These are phyloP conservation scores for Omphalea diandra DNA, from an alignment of 441 rosid genomes.

Conservation along the genomic window DNA sequence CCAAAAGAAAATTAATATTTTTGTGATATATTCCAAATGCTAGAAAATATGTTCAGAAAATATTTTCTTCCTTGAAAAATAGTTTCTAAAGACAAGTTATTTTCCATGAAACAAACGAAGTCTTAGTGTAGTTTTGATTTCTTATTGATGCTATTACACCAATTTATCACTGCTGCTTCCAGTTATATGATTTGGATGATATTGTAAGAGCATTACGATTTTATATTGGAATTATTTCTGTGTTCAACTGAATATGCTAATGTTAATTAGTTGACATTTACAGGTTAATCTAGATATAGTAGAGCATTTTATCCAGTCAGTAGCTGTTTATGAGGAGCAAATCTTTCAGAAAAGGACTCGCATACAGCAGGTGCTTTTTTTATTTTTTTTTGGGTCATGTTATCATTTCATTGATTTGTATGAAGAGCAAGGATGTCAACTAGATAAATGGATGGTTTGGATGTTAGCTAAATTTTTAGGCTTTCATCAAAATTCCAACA, in stretches of 20 bases:
- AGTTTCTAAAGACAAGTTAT: too few relatives aligned
- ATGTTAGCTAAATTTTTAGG: not conserved
- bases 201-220: not conserved
- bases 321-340: constrained; percentile 82
- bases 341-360: constrained; percentile 95
- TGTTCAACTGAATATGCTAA: not conserved
- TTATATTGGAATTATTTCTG: not conserved
- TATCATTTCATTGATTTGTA: constrained; percentile 4
- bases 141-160: not conserved
- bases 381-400: too few relatives aligned
- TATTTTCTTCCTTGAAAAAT: too few relatives aligned
- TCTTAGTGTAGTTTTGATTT: not conserved
- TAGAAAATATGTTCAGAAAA: too few relatives aligned
- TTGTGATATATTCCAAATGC: too few relatives aligned
- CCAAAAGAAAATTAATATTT: too few relatives aligned
- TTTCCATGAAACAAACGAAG: too few relatives aligned
- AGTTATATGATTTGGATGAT: not conserved
- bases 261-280: constrained; percentile 12
- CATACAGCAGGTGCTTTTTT: constrained; percentile 67
- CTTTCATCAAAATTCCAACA: not conserved
- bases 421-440: not conserved
- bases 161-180: too few relatives aligned
- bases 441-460: not conserved
- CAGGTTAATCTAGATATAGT: constrained; percentile 83
- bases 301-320: constrained; percentile 82